Conservation (phyloP, 257 asterid species). For the Anisodus acutangulus region DNA sequence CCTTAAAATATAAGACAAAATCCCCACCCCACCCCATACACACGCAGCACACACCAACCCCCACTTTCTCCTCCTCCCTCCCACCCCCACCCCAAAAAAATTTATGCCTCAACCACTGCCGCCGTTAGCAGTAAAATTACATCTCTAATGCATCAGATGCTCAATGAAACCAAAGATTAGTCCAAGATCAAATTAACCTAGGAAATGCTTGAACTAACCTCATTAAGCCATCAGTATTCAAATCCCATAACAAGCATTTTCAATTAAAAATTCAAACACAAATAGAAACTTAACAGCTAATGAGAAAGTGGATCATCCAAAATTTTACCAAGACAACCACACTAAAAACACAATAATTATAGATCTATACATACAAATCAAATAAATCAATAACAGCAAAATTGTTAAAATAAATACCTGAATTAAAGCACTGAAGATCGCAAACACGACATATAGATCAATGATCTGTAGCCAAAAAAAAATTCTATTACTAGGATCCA, state of each 20-base stretch:
- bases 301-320: conserved; percentile 7
- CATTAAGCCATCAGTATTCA: neutral
- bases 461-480: conserved; percentile 56
- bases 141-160: conserved; percentile 2
- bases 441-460: conserved; percentile 73
- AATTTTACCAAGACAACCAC: neutral
- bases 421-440: conserved; percentile 65
- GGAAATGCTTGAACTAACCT: neutral
- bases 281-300: neutral
- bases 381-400: conserved; percentile 13
- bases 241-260: neutral
- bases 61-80: neutral
- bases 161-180: neutral
- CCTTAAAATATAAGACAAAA: too few species aligned
- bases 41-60: neutral
- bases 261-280: neutral
- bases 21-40: too few species aligned
- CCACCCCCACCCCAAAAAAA: neutral
- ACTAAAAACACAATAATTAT: neutral
- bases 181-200: neutral
- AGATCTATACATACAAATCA: conserved; percentile 12
- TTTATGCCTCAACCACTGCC: neutral
- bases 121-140: neutral
- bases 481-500: neutral
- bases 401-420: conserved; percentile 51